Base-by-base conservation (phyloP, 768 basidiomycete genomes). In the Termitomyces sp. region DNA sequence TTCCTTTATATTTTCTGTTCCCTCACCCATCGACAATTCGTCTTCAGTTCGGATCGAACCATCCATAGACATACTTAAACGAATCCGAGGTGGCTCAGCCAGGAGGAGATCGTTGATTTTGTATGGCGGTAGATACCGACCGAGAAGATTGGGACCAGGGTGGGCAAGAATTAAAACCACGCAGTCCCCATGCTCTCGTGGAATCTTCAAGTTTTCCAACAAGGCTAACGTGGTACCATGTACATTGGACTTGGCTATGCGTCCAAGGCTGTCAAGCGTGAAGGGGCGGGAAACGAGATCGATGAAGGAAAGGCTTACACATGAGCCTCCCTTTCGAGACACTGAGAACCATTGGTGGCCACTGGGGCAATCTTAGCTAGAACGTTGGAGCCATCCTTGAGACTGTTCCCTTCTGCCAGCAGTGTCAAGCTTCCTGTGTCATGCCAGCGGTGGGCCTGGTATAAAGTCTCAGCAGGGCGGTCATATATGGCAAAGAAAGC, bases 281-380 rank as follows among this genome's bases (percentile, higher is more conserved):
- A 44, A 19, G 30, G 56, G 16, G 25, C 57, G 21, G 52, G 37
- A 44, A 52, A 39, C 19, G 28, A 27, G 44, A n/a, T 34, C n/a
- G 19, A 23, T 49, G 47, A 44, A 47, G 19, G 21, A 21, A 11
- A 14, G 55, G 21, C 82, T 58, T 66, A 86, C 86, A 88, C 83
- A 68, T 87, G 86, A 3, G 84, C 83, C 69, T 89, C 87, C 54
- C 86, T 75, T 64, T 88, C 86, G 34, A 89, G 70, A 68, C 80
- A 84, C 75, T 88, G 81, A 3, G 86, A 85, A 16, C 81, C 86
- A 67, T 87, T 86, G 9, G 85, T 84, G 60, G 86, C 84, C 8
- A 85, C 83, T 34, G 84, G 80, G 5, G 85, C 86, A 62, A 89
- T 85, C 72, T 89, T 89, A 1, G 87, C 87, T 30, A 89, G 70